phyloP scores from a whole-genome alignment of 305 asterid genomes.

The Plantago lanceolata region DNA sequence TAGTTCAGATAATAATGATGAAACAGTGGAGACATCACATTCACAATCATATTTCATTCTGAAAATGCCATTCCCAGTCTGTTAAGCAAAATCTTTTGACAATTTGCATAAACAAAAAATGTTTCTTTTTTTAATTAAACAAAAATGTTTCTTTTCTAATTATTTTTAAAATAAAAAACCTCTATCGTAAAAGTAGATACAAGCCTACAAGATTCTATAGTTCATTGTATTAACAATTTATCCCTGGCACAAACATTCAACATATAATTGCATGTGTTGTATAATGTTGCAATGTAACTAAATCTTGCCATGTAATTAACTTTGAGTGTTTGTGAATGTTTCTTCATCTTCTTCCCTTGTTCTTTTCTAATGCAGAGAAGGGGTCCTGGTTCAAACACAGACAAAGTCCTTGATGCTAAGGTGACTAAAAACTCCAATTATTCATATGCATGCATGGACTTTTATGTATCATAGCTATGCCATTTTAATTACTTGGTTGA shows the following conservation, averaged over 20 bases:
- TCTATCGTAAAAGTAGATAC: no score
- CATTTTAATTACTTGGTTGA: background rate
- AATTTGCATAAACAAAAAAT: no score
- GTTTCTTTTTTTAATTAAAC: no score
- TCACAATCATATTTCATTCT: slow-evolving; percentile 27
- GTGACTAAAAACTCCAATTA: slow-evolving; percentile 31
- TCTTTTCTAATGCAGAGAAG: slow-evolving; percentile 53
- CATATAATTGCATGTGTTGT: slow-evolving; percentile 7
- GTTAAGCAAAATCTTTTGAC: background rate
- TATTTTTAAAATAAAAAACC: no score
- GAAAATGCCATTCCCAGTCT: slow-evolving; percentile 32
- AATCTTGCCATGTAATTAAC: no score
- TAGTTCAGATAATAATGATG: slow-evolving; percentile 28
- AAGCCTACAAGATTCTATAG: no score
- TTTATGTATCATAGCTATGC: background rate
- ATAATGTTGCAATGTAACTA: background rate
- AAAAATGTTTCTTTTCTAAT: background rate
- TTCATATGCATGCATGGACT: slow-evolving; percentile 35
- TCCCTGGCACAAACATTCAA: no score
- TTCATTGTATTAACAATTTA: no score
- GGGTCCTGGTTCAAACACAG: slow-evolving; percentile 62
- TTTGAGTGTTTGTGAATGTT: no score
- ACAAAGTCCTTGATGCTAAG: slow-evolving; percentile 71
- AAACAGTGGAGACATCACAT: slow-evolving; percentile 36
- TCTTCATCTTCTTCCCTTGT: background rate